Evolutionary conservation across 805 yeast genomes (phyloP), one percentile per base, ranked within the genome.

Genomic region (Sugiyamaella floridensis): DNA sequence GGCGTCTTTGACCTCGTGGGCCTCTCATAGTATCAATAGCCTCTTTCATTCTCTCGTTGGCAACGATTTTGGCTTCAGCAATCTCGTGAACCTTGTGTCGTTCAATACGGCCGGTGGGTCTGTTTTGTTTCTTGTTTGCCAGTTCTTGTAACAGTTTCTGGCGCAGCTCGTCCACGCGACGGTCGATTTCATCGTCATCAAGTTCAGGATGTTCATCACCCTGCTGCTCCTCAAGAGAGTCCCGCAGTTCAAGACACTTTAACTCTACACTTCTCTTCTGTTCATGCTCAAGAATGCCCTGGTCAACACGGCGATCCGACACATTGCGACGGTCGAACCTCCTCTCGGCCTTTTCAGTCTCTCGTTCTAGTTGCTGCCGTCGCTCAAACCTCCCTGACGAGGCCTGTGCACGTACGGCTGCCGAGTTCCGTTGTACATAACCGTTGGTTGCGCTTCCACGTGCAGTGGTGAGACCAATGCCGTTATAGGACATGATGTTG

Each of bases 361-460:
- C 48, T n/a, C 18, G 50, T 5, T 54, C 55, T 3, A 40, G 29
- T 40, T 49, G 48, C 22, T 59, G 56, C 41, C 63, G 49, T 29
- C 53, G 45, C 32, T 52, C 63, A 42, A 60, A 63, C 15, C 40
- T 47, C 3, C 67, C 67, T 7, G 32, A n/a, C 8, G 43, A 46
- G 37, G 45, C n/a, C n/a, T 22, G 19, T 2, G 54, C 50, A 11
- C 47, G 34, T 19, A 18, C 18, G n/a, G 52, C 19, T 22, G 66
- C 56, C 8, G 34, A 29, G 46, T 63, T 68, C 47, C 56, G 55
- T 56, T 68, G 70, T 14, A 68, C 55, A 50, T 59, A 62, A 7
- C 72, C 72, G 41, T 63, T 67, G 14, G 72, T 68, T 8, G 67
- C 70, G 9, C 64, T 57, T 4, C 72, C 72, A 10, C 68, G 50